Evolutionary conservation across 208 protist species (phyloP).

Genomic region (Blastocrithidia nonstop): DNA sequence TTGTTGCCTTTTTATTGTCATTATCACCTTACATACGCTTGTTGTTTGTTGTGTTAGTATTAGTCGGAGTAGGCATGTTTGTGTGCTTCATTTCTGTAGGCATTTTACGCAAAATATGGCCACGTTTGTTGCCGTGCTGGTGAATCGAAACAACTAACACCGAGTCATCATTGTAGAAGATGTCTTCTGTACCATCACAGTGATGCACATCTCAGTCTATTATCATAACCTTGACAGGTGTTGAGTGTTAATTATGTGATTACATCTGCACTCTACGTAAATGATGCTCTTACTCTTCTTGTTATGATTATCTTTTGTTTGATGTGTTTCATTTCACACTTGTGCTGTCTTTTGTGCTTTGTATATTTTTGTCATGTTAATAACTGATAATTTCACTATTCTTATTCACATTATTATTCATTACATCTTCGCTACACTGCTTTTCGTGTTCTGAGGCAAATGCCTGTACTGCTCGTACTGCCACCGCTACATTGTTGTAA

Average conservation of each 20-base stretch:
- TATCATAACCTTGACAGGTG: conserved; percentile 60
- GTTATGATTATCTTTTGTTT: not conserved
- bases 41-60: conserved; percentile 2
- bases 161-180: conserved; percentile 83
- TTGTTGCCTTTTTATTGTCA: not conserved
- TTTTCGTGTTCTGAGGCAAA: not conserved
- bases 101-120: conserved; percentile 48
- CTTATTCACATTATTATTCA: not conserved
- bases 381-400: not conserved
- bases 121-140: conserved; percentile 54
- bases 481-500: conserved; percentile 87
- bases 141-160: conserved; percentile 91
- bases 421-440: not conserved
- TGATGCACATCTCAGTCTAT: conserved; percentile 94
- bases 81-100: not conserved
- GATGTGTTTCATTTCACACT: not conserved
- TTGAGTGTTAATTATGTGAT: not conserved
- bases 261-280: too few species aligned
- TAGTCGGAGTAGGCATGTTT: not conserved
- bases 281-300: too few species aligned
- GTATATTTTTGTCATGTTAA: too few species aligned
- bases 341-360: too few species aligned
- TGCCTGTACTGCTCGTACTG: conserved; percentile 60
- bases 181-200: conserved; percentile 89
- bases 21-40: not conserved